These are phyloP conservation scores for Fusarium sp. DNA, from an alignment of 2,329 filamentous ascomycete genomes.

Conservation along the genomic window DNA sequence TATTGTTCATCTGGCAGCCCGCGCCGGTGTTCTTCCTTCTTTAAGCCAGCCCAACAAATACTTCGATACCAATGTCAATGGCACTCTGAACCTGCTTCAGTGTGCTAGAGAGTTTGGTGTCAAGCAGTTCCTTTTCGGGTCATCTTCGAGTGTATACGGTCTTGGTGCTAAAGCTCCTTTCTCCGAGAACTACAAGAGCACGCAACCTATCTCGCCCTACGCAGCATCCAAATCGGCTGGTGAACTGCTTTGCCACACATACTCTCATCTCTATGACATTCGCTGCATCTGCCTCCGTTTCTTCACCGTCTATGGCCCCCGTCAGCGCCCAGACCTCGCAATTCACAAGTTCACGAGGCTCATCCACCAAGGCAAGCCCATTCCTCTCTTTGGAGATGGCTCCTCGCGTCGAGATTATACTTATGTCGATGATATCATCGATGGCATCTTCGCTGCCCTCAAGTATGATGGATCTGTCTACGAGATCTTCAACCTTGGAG, in stretches of 20 bases:
- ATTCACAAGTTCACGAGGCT: slow-evolving; percentile 23
- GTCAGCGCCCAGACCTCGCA: slow-evolving; percentile 12
- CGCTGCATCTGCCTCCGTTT: slow-evolving; percentile 20
- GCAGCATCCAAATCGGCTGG: slow-evolving; percentile 11
- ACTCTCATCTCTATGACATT: slow-evolving; percentile 7
- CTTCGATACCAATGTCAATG: slow-evolving; percentile 18
- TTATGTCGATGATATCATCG: slow-evolving; percentile 9
- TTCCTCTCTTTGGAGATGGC: slow-evolving; percentile 3
- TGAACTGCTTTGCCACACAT: slow-evolving; percentile 10
- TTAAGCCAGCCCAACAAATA: background rate
- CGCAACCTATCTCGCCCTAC: slow-evolving; percentile 7
- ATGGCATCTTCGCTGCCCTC: slow-evolving; percentile 3
- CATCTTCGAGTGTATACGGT: slow-evolving; percentile 9
- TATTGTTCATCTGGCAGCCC: slow-evolving; percentile 8
- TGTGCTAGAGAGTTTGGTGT: slow-evolving; percentile 12
- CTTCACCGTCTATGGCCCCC: slow-evolving; percentile 18
- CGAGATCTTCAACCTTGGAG: slow-evolving; percentile 15
- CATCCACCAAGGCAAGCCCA: slow-evolving; percentile 13
- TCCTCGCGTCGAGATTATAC: slow-evolving; percentile 11
- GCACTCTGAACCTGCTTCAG: slow-evolving; percentile 9
- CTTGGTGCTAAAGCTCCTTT: slow-evolving; percentile 14
- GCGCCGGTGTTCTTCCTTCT: slow-evolving; percentile 17
- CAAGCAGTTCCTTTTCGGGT: slow-evolving; percentile 15
- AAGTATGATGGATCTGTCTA: background rate
- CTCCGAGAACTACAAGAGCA: slow-evolving; percentile 1